phyloP scores from a whole-genome alignment of 345 rosid species.

The Pistacia vera region DNA sequence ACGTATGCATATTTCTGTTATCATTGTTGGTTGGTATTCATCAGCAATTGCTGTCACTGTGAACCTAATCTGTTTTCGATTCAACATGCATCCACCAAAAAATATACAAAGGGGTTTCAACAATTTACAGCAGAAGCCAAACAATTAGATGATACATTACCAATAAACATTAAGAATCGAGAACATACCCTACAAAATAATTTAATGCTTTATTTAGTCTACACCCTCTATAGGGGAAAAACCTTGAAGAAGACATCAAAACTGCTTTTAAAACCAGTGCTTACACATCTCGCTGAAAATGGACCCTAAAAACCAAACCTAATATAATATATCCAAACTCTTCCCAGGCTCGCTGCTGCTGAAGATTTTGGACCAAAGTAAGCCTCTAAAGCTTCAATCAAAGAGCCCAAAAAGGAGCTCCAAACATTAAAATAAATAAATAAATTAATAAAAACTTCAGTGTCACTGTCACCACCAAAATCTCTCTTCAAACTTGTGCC shows the following conservation, averaged over 20 bases:
- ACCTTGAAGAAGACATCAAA: neutral
- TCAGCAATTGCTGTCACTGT: too few species aligned
- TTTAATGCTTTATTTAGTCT: slow-evolving; percentile 6
- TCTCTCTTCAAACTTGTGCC: slow-evolving; percentile 49
- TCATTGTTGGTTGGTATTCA: neutral
- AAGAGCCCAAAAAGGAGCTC: neutral
- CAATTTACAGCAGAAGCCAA: neutral
- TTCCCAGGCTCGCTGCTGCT: neutral
- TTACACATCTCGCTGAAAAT: slow-evolving; percentile 9
- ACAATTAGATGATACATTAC: neutral
- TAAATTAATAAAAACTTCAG: neutral
- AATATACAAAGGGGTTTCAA: neutral
- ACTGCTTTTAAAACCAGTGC: slow-evolving; percentile 8
- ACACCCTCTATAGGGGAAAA: slow-evolving; percentile 2
- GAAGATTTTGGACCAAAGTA: neutral
- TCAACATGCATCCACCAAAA: too few species aligned
- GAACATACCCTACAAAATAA: neutral
- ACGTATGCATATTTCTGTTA: neutral
- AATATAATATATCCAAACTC: neutral
- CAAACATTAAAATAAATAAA: neutral
- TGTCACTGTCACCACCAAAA: neutral
- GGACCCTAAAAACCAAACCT: neutral
- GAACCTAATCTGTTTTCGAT: too few species aligned
- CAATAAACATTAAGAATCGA: slow-evolving; percentile 4
- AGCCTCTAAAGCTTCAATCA: too few species aligned